These are phyloP conservation scores for Zhuliangozyma parablackwelliae DNA, from an alignment of 1,139 yeast genomes.

Conservation along the genomic window DNA sequence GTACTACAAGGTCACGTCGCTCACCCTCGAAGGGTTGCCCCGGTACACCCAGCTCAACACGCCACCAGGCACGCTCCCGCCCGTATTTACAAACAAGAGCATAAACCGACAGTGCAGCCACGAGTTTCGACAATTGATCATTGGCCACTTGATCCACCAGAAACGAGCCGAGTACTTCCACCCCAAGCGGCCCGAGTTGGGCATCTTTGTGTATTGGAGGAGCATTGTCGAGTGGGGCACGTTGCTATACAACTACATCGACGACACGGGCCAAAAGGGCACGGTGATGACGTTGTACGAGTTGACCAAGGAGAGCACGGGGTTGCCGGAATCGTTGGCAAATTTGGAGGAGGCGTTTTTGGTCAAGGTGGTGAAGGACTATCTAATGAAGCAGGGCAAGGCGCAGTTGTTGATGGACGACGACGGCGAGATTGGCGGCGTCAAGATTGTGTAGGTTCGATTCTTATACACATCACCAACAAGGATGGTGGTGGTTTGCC, in stretches of 20 bases:
- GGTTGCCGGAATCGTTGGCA: conserved; percentile 52
- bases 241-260: conserved; percentile 43
- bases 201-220: conserved; percentile 64
- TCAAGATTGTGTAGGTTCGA: conserved; percentile 46
- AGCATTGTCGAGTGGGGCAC: conserved; percentile 76
- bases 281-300: conserved; percentile 81
- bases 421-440: conserved; percentile 57
- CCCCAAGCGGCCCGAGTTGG: conserved; percentile 37
- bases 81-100: conserved; percentile 44
- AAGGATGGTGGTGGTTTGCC: too few species aligned
- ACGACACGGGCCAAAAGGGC: conserved; percentile 72
- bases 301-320: conserved; percentile 52
- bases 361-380: conserved; percentile 47
- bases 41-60: conserved; percentile 23
- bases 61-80: conserved; percentile 19
- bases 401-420: conserved; percentile 64
- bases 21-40: conserved; percentile 28
- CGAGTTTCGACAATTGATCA: conserved; percentile 53
- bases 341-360: conserved; percentile 60
- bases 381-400: conserved; percentile 60
- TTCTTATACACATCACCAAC: too few species aligned
- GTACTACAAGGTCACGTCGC: conserved; percentile 42
- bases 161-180: conserved; percentile 51
- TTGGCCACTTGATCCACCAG: conserved; percentile 52
- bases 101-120: conserved; percentile 53